Percentiles rank a stretch among this genome's conserved stretches.
phyloP scores from a whole-genome alignment of 345 rosid species.

The Physaria fendleri region DNA sequence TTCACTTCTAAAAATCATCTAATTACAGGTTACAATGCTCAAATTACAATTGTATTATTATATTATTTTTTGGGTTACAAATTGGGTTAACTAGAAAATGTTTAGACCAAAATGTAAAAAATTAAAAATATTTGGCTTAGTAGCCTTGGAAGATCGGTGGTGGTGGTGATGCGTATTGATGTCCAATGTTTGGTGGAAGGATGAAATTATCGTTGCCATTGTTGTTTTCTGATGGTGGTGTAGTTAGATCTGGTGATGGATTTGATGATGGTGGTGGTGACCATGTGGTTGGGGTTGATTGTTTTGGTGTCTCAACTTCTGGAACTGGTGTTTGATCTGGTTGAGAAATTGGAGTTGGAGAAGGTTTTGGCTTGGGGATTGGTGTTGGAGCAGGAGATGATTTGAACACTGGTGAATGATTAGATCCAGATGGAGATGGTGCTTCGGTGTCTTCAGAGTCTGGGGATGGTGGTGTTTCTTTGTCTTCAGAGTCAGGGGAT shows the following conservation, averaged over 20 bases:
- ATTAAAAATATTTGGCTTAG: slow-evolving; percentile 28
- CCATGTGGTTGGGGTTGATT: slow-evolving; percentile 13
- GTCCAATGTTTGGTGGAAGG: slow-evolving; percentile 70
- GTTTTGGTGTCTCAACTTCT: slow-evolving; percentile 22
- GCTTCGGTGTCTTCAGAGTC: slow-evolving; percentile 20
- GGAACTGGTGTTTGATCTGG: slow-evolving; percentile 21
- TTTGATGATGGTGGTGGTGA: slow-evolving; percentile 18
- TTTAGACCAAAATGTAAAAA: slow-evolving; percentile 8
- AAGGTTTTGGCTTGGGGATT: background rate
- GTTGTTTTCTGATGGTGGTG: slow-evolving; percentile 25
- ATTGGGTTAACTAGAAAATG: background rate
- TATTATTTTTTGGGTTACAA: slow-evolving; percentile 7
- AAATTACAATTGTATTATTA: background rate
- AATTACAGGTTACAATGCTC: slow-evolving; percentile 19
- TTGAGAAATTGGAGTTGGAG: slow-evolving; percentile 11
- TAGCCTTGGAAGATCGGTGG: slow-evolving; percentile 84
- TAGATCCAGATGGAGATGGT: slow-evolving; percentile 10
- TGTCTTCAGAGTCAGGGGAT: too few species aligned
- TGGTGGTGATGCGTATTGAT: slow-evolving; percentile 72
- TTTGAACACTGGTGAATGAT: slow-evolving; percentile 9
- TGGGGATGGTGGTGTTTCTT: slow-evolving; percentile 15
- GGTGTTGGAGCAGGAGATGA: slow-evolving; percentile 9
- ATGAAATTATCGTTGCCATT: slow-evolving; percentile 19
- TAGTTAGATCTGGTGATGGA: slow-evolving; percentile 12
- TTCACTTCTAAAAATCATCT: slow-evolving; percentile 11